Evolutionary conservation across 2,329 filamentous ascomycete species (phyloP), one percentile per base, ranked within the genome.

Genomic region (Clonostachys chloroleuca): DNA sequence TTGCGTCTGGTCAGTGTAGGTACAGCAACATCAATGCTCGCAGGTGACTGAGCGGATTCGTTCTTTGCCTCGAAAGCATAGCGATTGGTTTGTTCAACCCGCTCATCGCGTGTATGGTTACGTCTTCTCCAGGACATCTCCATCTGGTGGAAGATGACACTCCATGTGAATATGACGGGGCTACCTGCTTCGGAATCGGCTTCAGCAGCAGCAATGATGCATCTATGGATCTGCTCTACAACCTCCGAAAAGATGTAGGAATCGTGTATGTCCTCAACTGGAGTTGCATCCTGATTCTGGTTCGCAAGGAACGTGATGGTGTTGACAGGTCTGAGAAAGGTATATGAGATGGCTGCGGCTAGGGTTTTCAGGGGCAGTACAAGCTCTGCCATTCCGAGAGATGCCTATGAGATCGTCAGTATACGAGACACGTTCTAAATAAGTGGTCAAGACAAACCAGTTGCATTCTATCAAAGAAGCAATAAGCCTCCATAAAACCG

Each of bases 131-230:
- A 86, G 12, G 80, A 79, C 40, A 81, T 69, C 54, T 82, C 81
- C 69, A 94, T 81, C 24, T 79, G 76, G 57, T 87, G 80, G 10
- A 92, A 73, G 24, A 96, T 79, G 43, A 92, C 72, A 5, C 85
- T 83, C 92, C 92, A 97, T 4, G 87, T 81, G 54, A 95, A 87
- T 17, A 89, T 78, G 16, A 88, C 82, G 2, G 89, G 89, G 47
- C 81, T 83, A 17, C 87, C 87, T 35, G 81, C 80, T 36, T 74
- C 70, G n/a, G 80, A 73, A 14, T 77, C 77, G 17, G 67, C 60
- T 30, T 74, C 74, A 12, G 81, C 77, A 8, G 83, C 80, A 47
- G 74, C 70, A 20, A 85, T 67, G 34, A 96, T 74, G n/a, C 86
- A 78, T 45, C 79, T 78, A 55, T 92, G 89, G 13, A 96, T 78